Evolutionary conservation across 371 early-diverging fungal species (phyloP).

Genomic region (Nematocida sp.): DNA sequence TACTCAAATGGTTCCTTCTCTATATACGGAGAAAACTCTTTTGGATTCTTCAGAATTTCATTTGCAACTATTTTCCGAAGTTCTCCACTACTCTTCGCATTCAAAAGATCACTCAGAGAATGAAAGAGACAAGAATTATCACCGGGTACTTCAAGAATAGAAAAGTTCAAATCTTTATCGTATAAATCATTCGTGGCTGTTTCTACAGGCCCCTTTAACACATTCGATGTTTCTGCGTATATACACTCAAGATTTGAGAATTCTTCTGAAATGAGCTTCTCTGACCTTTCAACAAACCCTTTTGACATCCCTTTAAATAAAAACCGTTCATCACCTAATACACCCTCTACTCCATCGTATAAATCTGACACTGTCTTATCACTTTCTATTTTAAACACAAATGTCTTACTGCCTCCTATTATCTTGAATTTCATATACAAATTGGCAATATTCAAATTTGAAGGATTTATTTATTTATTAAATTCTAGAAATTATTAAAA

Average conservation of each 20-base stretch:
- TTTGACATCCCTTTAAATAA: slow-evolving; percentile 24
- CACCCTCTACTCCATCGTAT: slow-evolving; percentile 15
- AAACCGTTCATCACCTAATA: slow-evolving; percentile 10
- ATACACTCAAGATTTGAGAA: slow-evolving; percentile 42
- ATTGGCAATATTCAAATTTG: neutral
- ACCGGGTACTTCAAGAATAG: slow-evolving; percentile 35
- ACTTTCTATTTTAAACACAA: slow-evolving; percentile 33
- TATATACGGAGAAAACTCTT: slow-evolving; percentile 20
- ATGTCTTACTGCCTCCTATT: slow-evolving; percentile 24
- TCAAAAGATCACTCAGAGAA: slow-evolving; percentile 44
- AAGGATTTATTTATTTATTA: neutral
- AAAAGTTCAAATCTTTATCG: slow-evolving; percentile 5
- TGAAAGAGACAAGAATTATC: slow-evolving; percentile 58
- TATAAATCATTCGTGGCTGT: neutral
- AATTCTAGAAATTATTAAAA: too few species aligned
- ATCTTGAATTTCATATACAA: slow-evolving; percentile 45
- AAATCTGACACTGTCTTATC: neutral
- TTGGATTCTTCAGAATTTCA: slow-evolving; percentile 37
- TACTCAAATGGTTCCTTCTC: slow-evolving; percentile 52
- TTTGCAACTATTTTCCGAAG: slow-evolving; percentile 49
- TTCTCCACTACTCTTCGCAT: slow-evolving; percentile 31
- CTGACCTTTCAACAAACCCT: slow-evolving; percentile 8
- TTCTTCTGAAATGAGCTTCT: neutral
- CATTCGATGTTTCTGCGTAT: slow-evolving; percentile 1
- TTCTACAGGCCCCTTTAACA: slow-evolving; percentile 13